Base-by-base conservation (phyloP, 345 rosid species). In the Turritis glabra region DNA sequence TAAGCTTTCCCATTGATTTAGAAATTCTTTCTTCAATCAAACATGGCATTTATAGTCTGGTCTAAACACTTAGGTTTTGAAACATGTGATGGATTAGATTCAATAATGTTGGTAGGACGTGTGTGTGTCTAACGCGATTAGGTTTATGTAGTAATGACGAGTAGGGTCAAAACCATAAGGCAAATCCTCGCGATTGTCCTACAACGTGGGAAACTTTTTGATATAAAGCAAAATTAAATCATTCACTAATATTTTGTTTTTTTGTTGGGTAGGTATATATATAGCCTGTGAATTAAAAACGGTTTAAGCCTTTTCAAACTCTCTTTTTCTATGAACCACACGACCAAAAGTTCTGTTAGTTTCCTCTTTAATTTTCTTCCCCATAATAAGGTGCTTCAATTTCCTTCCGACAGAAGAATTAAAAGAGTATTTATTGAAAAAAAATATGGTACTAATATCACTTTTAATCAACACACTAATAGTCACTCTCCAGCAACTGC, bases 241-340 rank as follows among this genome's bases (percentile, higher is more conserved):
- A 70, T 35, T 46, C 66, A 69, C 14, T 69, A 64, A 55, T 37
- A 17, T 70, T 69, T 70, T 70, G 71, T 70, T 62, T 19, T 62
- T 64, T 70, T 63, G 80, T 62, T 75, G 74, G 79, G 80, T 76
- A 69, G 75, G 76, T 70, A 54, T 25, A 70, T 25, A 70, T 71
- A 23, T 60, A 69, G 67, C 61, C 63, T 70, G 60, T 41, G 18
- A 52, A 69, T 48, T 62, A 44, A 19, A 17, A 76, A 25, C 11
- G 44, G 71, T 55, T 76, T 55, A 54, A 63, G 41, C 70, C 32
- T 62, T 69, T 62, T 7, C 12, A 53, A 30, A 51, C 29, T 44
- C 52, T 25, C 76, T 70, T 77, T 77, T 63, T 26, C 46, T 77
- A 54, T 15, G 56, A 70, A 63, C 72, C 76, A 77, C 80, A 71